phyloP scores from a whole-genome alignment of 169 alveolate genomes.

The Cyclospora cayetanensis region DNA sequence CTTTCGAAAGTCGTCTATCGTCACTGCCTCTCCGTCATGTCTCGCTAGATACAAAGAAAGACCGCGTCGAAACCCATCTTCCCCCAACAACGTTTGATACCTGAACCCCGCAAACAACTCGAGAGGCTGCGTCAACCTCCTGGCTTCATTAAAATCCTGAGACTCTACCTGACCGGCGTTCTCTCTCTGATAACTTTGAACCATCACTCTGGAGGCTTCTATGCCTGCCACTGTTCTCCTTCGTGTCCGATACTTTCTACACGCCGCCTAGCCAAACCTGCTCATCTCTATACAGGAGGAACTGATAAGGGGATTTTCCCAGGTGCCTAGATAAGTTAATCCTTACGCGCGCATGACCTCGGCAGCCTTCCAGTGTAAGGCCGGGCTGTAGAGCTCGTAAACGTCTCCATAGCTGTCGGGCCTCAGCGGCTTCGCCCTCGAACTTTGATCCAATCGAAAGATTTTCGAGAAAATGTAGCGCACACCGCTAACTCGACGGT shows the following conservation, averaged over 20 bases:
- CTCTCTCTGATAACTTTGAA: no score
- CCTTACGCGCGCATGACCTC: conserved; percentile 84
- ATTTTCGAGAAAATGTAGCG: conserved; percentile 82
- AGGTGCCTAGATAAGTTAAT: no score
- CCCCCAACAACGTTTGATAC: conserved; percentile 90
- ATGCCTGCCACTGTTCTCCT: no score
- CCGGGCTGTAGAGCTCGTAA: conserved; percentile 91
- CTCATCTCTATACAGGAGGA: no score
- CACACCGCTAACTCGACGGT: conserved; percentile 85
- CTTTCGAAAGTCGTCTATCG: conserved; percentile 92
- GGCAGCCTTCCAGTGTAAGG: conserved; percentile 93
- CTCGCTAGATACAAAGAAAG: conserved; percentile 88
- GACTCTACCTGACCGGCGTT: no score
- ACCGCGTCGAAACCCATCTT: conserved; percentile 91
- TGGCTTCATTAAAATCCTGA: no score
- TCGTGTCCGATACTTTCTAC: no score
- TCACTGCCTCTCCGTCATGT: conserved; percentile 91
- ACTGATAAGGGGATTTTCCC: no score
- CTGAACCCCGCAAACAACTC: no score
- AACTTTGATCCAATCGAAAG: conserved; percentile 90
- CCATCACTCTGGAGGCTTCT: no score
- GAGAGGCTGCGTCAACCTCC: no score
- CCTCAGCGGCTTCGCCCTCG: conserved; percentile 92
- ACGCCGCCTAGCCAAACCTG: no score
- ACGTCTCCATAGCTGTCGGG: conserved; percentile 91